phyloP scores from a whole-genome alignment of 1,284 basidiomycete genomes.

The Irpex sp. region DNA sequence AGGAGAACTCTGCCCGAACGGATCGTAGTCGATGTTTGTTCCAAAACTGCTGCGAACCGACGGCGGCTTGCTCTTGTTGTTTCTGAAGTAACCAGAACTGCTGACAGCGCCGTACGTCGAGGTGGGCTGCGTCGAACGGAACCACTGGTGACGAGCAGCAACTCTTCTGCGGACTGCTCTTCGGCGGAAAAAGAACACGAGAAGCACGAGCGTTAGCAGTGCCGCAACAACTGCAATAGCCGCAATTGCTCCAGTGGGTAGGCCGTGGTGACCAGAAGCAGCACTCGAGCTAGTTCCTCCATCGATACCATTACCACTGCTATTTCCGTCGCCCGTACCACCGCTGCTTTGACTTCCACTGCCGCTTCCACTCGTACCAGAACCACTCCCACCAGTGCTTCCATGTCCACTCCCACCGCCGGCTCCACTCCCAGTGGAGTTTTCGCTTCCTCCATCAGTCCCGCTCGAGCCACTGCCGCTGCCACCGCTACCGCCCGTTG shows the following conservation, averaged over 20 bases:
- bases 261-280: slow-evolving; percentile 9
- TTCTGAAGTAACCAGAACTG: slow-evolving; percentile 18
- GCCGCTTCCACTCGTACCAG: neutral
- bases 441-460: neutral
- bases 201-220: slow-evolving; percentile 4
- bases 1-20: slow-evolving; percentile 8
- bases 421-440: neutral
- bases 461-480: slow-evolving; percentile 4
- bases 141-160: slow-evolving; percentile 23
- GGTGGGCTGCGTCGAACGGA: slow-evolving; percentile 11
- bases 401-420: slow-evolving; percentile 1
- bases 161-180: slow-evolving; percentile 18
- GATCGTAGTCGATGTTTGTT: slow-evolving; percentile 36
- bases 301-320: neutral
- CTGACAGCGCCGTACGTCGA: slow-evolving; percentile 13
- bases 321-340: neutral
- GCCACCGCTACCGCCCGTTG: slow-evolving; percentile 1
- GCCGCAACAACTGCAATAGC: slow-evolving; percentile 9
- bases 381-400: neutral
- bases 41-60: slow-evolving; percentile 44
- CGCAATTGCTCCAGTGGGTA: slow-evolving; percentile 14
- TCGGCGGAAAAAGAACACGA: slow-evolving; percentile 10
- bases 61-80: slow-evolving; percentile 7
- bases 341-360: neutral
- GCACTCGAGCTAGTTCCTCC: neutral